These are phyloP conservation scores for Aegilops tauschii DNA, from an alignment of 176 grass and related monocot genomes.

Conservation along the genomic window DNA sequence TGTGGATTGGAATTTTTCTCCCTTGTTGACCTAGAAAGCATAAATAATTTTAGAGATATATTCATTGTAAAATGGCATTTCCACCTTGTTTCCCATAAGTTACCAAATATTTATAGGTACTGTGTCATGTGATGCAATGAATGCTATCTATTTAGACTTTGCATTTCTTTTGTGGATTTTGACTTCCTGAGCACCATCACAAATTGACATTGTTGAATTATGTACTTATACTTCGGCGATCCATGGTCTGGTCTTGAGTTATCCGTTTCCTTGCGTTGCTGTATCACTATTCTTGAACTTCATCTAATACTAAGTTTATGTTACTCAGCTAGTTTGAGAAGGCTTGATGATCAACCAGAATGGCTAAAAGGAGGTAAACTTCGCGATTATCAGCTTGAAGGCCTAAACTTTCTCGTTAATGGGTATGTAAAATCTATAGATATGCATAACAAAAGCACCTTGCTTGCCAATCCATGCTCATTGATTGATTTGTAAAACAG, in stretches of 20 bases:
- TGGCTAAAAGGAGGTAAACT: slow-evolving; percentile 97
- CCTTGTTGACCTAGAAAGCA: slow-evolving; percentile 22
- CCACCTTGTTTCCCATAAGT: slow-evolving; percentile 7
- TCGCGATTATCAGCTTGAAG: slow-evolving; percentile 99
- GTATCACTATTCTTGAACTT: slow-evolving; percentile 8
- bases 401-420: slow-evolving; percentile 97
- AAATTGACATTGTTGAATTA: neutral
- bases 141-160: slow-evolving; percentile 11
- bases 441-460: slow-evolving; percentile 21
- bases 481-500: slow-evolving; percentile 42
- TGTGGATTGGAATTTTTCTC: neutral
- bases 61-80: slow-evolving; percentile 7
- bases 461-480: slow-evolving; percentile 11
- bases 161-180: neutral
- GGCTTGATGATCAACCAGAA: slow-evolving; percentile 92
- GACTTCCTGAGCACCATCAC: neutral
- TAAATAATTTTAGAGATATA: neutral
- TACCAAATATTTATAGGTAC: slow-evolving; percentile 23
- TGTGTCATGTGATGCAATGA: neutral
- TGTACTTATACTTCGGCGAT: neutral
- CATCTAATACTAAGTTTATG: neutral
- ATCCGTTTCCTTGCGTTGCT: neutral
- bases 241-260: neutral
- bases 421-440: slow-evolving; percentile 50
- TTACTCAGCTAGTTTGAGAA: slow-evolving; percentile 96